Base-by-base conservation (phyloP, 495 filamentous ascomycete genomes). In the Penicillium argentinense region DNA sequence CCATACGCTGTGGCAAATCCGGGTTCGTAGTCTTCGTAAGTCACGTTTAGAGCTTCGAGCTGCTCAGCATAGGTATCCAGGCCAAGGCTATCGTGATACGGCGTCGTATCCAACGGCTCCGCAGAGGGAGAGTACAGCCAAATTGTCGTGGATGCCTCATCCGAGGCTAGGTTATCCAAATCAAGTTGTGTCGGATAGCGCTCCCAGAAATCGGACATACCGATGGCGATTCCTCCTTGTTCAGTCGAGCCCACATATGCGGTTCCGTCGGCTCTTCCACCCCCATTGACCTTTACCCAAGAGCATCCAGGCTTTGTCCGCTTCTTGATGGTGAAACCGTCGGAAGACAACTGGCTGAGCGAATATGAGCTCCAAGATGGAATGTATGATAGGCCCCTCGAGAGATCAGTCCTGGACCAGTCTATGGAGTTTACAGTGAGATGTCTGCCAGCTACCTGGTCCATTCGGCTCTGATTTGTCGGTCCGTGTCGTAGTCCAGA, bases 181-280 rank as follows among this genome's bases (percentile, higher is more conserved):
- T 79, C 74, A 7, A 79, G 50, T 13, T 69, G 59, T 0, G 70
- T 72, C 3, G 76, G 76, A 45, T 74, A 76, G 36, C 67, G 49
- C 55, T 79, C 69, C 76, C 76, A 79, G 45, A 79, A 78, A 42
- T 77, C 66, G 21, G 64, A 63, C 57, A 75, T 58, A 1, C 73
- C 74, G 5, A 79, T 47, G 0, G 65, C 74, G 3, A 79, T 51
- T 26, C 76, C 76, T 12, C 76, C 76, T 1, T 52, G 49, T 0
- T 55, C 64, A 32, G 74, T 67, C 30, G 68, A 66, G 5, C 76
- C 76, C 0, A 79, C 56, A 50, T 78, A 79, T 5, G 59, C 67
- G 4, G 71, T 49, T 7, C 76, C 76, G n/a, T 60, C 63, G 0
- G 74, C 62, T 41, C 71, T 57, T 9, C 64, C 68, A 13, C 72